Base-by-base conservation (phyloP, 805 yeast species). In the Candida andamanensis region DNA sequence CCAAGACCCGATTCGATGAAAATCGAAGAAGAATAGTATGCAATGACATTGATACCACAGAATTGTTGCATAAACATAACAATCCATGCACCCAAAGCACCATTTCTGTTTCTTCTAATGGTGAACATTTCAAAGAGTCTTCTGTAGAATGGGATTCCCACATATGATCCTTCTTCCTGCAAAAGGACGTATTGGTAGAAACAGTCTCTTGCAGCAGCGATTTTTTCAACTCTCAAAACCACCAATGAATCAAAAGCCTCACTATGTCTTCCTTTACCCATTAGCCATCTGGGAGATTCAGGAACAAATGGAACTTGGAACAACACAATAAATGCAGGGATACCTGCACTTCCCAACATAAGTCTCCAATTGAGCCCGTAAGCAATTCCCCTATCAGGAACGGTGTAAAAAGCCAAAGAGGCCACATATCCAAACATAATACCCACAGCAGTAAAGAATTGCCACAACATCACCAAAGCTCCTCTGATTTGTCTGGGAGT, bases 1-100 rank as follows among this genome's bases (percentile, higher is more conserved):
- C 72, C 57, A 55, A 80, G 78, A 22, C 81, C 82, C 11, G 87
- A 76, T 36, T 78, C 70, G 16, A 70, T 56, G 60, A 85, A 85
- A 36, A 85, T 85, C 8, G 82, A 68, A 0, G 92, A 79, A 1
- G 90, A 81, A 56, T 83, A 85, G 60, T 84, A 82, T 12, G 94
- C 90, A 57, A 85, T 84, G 31, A 85, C 90, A 51, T 85, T 85
- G 56, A 85, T 76, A 45, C 95, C 95, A 60, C 95, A 85, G 62
- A 85, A 82, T 55, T 85, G 95, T 63, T 85, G 95, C 85, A 81
- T 80, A 51, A 85, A 82, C 77, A 86, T 85, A 39, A 79, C 85
- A 43, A 85, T 72, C 72, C 80, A 80, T 3, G 94, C 76, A 32
- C 85, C 95, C 37, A 80, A 45, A 4, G 85, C 76, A 31, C 92